phyloP scores from a whole-genome alignment of 441 rosid genomes.

The Capsella rubella region DNA sequence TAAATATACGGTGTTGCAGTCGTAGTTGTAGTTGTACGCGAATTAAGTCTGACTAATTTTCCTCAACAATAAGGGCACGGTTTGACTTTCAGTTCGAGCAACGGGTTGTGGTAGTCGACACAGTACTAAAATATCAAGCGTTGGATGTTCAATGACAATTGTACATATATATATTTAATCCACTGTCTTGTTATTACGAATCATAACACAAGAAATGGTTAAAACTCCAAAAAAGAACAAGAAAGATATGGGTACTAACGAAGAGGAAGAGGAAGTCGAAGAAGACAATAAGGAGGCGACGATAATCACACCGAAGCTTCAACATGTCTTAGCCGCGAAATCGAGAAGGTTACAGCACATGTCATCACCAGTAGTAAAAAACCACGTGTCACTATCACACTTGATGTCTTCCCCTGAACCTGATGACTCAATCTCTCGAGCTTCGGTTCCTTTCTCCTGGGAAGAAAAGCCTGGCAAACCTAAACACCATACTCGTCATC shows the following conservation, averaged over 20 bases:
- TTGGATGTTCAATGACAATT: slow-evolving; percentile 3
- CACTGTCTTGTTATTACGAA: slow-evolving; percentile 6
- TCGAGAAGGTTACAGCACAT: slow-evolving; percentile 23
- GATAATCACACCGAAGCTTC: slow-evolving; percentile 47
- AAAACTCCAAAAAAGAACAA: neutral
- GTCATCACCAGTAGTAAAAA: slow-evolving; percentile 49
- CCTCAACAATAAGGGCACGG: slow-evolving; percentile 35
- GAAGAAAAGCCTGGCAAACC: slow-evolving; percentile 90
- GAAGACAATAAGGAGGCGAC: slow-evolving; percentile 14
- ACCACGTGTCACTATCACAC: slow-evolving; percentile 23
- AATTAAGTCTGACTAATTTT: slow-evolving; percentile 30
- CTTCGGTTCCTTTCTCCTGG: slow-evolving; percentile 83
- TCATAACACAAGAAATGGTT: slow-evolving; percentile 30
- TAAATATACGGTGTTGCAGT: neutral
- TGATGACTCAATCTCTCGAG: slow-evolving; percentile 61
- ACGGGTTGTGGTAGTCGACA: slow-evolving; percentile 3
- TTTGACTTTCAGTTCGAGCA: slow-evolving; percentile 32
- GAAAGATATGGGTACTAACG: slow-evolving; percentile 12
- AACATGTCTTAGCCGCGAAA: slow-evolving; percentile 39
- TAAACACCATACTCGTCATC: slow-evolving; percentile 41
- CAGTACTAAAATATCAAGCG: neutral
- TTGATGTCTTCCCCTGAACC: slow-evolving; percentile 38
- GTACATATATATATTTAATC: slow-evolving; percentile 16
- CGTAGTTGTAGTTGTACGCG: neutral
- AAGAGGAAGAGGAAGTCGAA: neutral